These are phyloP conservation scores for Fusarium nelsonii DNA, from an alignment of 2,329 filamentous ascomycete genomes.

Conservation along the genomic window DNA sequence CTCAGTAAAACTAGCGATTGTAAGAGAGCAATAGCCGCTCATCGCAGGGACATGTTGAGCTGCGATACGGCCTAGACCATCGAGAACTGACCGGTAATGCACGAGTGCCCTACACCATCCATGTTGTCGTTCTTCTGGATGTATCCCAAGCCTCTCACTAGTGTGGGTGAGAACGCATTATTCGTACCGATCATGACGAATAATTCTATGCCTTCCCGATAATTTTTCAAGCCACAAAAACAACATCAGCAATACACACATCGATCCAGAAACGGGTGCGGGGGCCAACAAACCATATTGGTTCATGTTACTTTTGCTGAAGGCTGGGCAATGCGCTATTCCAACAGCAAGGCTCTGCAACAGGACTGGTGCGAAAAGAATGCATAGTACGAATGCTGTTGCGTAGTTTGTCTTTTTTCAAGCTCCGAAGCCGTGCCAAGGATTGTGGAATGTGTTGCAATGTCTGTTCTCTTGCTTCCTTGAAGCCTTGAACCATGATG, in stretches of 20 bases:
- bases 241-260: slow-evolving; percentile 30
- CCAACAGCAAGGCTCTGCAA: not conserved
- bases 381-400: slow-evolving; percentile 34
- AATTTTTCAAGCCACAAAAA: slow-evolving; percentile 25
- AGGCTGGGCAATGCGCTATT: slow-evolving; percentile 18
- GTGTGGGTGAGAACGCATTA: not conserved
- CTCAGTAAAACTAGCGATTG: slow-evolving; percentile 11
- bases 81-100: slow-evolving; percentile 1
- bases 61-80: slow-evolving; percentile 25
- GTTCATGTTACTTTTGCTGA: slow-evolving; percentile 11
- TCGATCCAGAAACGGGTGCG: slow-evolving; percentile 24
- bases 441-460: slow-evolving; percentile 11
- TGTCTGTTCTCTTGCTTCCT: not conserved
- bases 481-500: not conserved
- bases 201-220: slow-evolving; percentile 8
- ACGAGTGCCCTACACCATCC: slow-evolving; percentile 16
- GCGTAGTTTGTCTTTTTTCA: slow-evolving; percentile 19
- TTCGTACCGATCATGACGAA: slow-evolving; percentile 3
- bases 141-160: not conserved
- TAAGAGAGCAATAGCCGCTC: slow-evolving; percentile 8
- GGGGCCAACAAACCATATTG: slow-evolving; percentile 19
- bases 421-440: slow-evolving; percentile 9
- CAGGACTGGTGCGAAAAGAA: slow-evolving; percentile 12
- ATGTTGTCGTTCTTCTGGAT: slow-evolving; percentile 7
- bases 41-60: slow-evolving; percentile 12